Conservation (phyloP, 768 basidiomycete species). For the Chalciporus chontae region DNA sequence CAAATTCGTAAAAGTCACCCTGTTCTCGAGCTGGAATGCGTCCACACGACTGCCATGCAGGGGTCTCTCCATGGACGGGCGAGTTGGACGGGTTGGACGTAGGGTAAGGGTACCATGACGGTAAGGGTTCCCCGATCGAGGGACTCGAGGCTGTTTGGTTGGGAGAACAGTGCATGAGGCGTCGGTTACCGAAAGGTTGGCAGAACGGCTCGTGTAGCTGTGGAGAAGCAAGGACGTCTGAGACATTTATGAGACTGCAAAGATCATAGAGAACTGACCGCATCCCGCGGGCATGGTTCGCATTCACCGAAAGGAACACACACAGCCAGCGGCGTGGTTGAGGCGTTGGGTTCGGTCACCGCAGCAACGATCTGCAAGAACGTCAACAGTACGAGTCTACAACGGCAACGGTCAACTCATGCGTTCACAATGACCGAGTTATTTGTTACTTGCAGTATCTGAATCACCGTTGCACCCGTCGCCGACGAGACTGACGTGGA, state of each 20-base stretch:
- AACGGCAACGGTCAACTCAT: not conserved
- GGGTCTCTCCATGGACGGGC: conserved; percentile 48
- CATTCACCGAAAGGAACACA: conserved; percentile 59
- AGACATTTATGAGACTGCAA: not conserved
- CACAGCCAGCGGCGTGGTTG: conserved; percentile 13
- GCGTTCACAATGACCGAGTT: not conserved
- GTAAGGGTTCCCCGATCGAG: conserved; percentile 19
- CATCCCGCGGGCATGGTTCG: conserved; percentile 59
- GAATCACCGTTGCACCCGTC: conserved; percentile 11
- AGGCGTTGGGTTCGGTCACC: conserved; percentile 1
- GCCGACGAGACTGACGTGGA: conserved; percentile 1
- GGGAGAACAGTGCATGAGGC: conserved; percentile 75
- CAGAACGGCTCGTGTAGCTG: conserved; percentile 88
- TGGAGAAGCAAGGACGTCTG: conserved; percentile 2
- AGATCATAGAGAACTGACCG: conserved; percentile 39
- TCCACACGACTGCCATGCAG: conserved; percentile 93
- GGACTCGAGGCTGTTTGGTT: conserved; percentile 18
- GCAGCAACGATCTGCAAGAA: conserved; percentile 5
- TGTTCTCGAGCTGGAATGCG: conserved; percentile 77
- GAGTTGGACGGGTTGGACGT: conserved; percentile 10
- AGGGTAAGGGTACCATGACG: conserved; percentile 13
- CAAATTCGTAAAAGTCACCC: conserved; percentile 87
- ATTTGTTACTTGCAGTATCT: conserved; percentile 9
- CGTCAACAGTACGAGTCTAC: conserved; percentile 15
- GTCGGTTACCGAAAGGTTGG: conserved; percentile 92